Conservation (phyloP, 1,284 basidiomycete species). For the Gymnopus androsaceus region DNA sequence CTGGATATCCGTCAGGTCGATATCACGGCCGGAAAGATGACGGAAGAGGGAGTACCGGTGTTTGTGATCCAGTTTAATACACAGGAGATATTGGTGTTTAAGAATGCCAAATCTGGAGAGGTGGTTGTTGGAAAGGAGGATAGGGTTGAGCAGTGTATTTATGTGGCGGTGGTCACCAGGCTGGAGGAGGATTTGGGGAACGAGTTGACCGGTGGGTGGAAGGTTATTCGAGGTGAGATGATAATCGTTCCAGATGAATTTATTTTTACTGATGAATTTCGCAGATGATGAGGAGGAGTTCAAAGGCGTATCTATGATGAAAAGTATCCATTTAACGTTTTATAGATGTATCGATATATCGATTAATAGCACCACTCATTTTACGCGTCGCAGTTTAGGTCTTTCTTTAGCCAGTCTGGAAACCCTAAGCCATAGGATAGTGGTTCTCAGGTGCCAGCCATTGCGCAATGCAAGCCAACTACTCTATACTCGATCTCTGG, state of each 20-base stretch:
- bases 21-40: conserved; percentile 80
- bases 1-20: conserved; percentile 95
- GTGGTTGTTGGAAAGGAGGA: conserved; percentile 86
- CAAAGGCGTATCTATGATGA: conserved; percentile 50
- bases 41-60: conserved; percentile 83
- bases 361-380: no score
- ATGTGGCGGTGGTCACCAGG: conserved; percentile 90
- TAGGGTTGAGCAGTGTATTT: conserved; percentile 90
- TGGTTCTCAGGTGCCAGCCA: no score
- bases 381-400: no score
- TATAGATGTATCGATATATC: not conserved
- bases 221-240: conserved; percentile 86
- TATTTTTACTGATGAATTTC: not conserved
- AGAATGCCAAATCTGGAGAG: conserved; percentile 85
- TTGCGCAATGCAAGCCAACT: no score
- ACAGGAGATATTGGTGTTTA: conserved; percentile 93
- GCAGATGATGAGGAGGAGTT: conserved; percentile 52
- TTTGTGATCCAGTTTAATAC: conserved; percentile 93
- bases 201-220: conserved; percentile 97
- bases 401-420: no score
- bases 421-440: no score
- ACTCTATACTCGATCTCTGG: no score
- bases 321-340: not conserved
- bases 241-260: not conserved
- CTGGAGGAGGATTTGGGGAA: conserved; percentile 85